Conservation (phyloP, 768 basidiomycete species). For the Pholiota conissans region DNA sequence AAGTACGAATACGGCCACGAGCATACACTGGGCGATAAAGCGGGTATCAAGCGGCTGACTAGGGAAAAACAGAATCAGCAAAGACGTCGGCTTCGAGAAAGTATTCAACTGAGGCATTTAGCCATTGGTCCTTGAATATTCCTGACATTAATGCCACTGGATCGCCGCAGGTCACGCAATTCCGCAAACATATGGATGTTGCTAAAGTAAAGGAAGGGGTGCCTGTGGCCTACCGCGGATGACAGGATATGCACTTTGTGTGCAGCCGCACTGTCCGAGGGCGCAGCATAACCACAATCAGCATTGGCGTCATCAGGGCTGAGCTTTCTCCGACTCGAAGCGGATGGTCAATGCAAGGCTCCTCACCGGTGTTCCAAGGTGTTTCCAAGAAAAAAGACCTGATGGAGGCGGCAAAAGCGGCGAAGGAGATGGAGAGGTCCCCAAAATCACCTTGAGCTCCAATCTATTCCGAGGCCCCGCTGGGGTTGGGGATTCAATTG, state of each 20-base stretch:
- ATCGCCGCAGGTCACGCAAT: not conserved
- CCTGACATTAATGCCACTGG: not conserved
- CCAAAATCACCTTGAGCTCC: not conserved
- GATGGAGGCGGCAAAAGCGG: not conserved
- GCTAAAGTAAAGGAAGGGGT: no score
- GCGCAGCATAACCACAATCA: no score
- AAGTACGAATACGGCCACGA: no score
- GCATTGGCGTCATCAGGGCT: not conserved
- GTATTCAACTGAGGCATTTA: not conserved
- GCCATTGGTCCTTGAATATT: not conserved
- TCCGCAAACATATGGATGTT: not conserved
- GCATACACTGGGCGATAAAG: not conserved
- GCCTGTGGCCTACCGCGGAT: no score
- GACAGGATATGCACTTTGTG: not conserved
- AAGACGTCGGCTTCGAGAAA: not conserved
- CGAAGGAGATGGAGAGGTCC: not conserved
- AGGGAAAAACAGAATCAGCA: not conserved
- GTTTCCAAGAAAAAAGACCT: not conserved
- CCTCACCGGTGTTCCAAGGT: not conserved
- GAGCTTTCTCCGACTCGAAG: not conserved
- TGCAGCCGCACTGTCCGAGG: not conserved
- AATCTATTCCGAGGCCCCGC: not conserved
- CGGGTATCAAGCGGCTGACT: not conserved
- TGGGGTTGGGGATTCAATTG: not conserved
- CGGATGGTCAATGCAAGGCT: not conserved